Conservation (phyloP, 495 filamentous ascomycete genomes). For the Penicillium roqueforti region DNA sequence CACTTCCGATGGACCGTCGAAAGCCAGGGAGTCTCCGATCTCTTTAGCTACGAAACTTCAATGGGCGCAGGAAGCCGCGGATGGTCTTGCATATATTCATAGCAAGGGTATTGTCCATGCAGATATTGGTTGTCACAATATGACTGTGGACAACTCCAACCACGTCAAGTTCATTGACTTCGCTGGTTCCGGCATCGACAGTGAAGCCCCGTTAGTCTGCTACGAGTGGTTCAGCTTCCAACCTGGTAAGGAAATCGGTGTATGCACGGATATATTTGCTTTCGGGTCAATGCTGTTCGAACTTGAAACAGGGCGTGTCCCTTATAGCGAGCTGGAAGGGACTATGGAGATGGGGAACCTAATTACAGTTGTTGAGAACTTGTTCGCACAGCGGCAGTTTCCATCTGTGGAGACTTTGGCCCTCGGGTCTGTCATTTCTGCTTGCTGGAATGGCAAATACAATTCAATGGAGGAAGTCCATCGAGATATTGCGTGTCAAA, state of each 20-base stretch:
- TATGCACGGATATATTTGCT: conserved; percentile 18
- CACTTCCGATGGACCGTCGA: no score
- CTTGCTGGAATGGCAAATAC: background rate
- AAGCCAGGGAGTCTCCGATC: conserved; percentile 1
- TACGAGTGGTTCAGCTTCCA: conserved; percentile 16
- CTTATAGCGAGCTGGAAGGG: background rate
- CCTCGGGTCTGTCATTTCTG: no score
- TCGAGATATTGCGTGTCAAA: no score
- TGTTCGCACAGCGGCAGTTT: no score
- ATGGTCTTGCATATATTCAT: conserved; percentile 17
- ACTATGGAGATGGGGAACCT: background rate
- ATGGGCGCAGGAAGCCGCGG: conserved; percentile 7
- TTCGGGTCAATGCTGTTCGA: conserved; percentile 19
- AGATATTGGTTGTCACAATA: conserved; percentile 18
- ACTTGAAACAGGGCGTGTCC: conserved; percentile 18
- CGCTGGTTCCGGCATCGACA: conserved; percentile 18
- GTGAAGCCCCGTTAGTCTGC: conserved; percentile 11
- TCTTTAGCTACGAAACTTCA: conserved; percentile 1
- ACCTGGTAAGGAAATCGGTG: conserved; percentile 1
- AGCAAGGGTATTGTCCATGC: conserved; percentile 16
- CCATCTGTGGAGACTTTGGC: no score
- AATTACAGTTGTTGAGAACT: background rate
- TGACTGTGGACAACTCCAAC: conserved; percentile 9
- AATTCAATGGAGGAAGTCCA: no score
- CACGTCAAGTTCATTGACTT: conserved; percentile 22